Percentiles rank a stretch among this genome's conserved stretches.
Conservation (phyloP, 2,329 filamentous ascomycete species). For the Colletotrichum aenigma region DNA sequence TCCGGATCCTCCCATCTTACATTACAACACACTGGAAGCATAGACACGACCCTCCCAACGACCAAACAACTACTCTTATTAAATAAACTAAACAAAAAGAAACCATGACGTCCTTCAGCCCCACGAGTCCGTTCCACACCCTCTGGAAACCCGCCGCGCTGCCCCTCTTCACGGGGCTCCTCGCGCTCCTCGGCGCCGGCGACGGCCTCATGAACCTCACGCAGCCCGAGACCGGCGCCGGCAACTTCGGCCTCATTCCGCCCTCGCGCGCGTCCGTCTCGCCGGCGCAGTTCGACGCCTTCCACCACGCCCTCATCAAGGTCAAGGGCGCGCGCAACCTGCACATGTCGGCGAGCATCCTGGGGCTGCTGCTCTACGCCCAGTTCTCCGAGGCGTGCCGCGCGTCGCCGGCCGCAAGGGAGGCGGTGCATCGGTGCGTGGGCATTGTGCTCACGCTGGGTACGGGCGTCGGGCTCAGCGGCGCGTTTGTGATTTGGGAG, state of each 20-base stretch:
- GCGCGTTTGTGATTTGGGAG: background rate
- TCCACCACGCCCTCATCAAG: constrained; percentile 14
- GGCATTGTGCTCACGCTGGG: constrained; percentile 10
- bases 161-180: constrained; percentile 6
- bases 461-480: constrained; percentile 4
- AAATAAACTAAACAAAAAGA: background rate
- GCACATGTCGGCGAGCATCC: constrained; percentile 12
- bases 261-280: background rate
- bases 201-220: constrained; percentile 10
- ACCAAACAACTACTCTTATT: background rate
- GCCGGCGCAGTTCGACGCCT: constrained; percentile 12
- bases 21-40: background rate
- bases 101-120: background rate
- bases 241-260: constrained; percentile 5
- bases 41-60: too few relatives aligned
- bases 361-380: constrained; percentile 2
- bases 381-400: constrained; percentile 4
- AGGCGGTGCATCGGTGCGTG: constrained; percentile 2
- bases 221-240: constrained; percentile 10
- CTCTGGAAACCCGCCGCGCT: constrained; percentile 10
- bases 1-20: background rate
- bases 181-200: constrained; percentile 8
- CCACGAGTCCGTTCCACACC: background rate
- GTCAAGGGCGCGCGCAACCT: constrained; percentile 16
- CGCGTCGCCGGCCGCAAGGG: background rate